Evolutionary conservation across 2,329 filamentous ascomycete species (phyloP).

Genomic region (Colletotrichum sp.): DNA sequence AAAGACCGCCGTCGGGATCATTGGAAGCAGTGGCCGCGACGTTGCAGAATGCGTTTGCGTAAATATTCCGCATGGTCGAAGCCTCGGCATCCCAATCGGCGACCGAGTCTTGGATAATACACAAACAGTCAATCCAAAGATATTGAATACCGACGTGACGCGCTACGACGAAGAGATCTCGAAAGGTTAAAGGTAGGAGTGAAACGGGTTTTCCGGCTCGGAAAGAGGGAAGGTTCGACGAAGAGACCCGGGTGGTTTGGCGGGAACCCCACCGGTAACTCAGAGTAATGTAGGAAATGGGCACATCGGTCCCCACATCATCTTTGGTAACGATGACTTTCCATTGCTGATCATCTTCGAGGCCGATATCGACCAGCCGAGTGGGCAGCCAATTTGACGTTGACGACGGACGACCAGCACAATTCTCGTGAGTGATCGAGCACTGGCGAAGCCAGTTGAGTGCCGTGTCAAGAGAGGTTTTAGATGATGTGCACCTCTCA

Average conservation of each 20-base stretch:
- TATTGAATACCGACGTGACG: slow-evolving; percentile 21
- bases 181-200: slow-evolving; percentile 18
- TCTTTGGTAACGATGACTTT: accelerated
- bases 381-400: not conserved
- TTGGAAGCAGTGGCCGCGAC: slow-evolving; percentile 13
- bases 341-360: not conserved
- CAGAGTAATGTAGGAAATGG: not conserved
- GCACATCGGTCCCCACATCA: accelerated
- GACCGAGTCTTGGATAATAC: slow-evolving; percentile 23
- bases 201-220: not conserved
- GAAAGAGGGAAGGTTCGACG: not conserved
- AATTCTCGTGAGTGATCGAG: too few relatives aligned
- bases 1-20: not conserved
- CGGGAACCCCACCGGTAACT: slow-evolving; percentile 23
- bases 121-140: slow-evolving; percentile 22
- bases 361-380: not conserved
- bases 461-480: too few relatives aligned
- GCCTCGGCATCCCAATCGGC: slow-evolving; percentile 23
- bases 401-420: too few relatives aligned
- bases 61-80: slow-evolving; percentile 17
- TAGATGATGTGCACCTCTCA: too few relatives aligned
- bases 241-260: not conserved
- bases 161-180: slow-evolving; percentile 15
- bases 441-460: too few relatives aligned
- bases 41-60: slow-evolving; percentile 12